Percentiles rank a stretch among this genome's conserved stretches.
Conservation (phyloP, 768 basidiomycete genomes). For the Tubosaeta sp. region DNA sequence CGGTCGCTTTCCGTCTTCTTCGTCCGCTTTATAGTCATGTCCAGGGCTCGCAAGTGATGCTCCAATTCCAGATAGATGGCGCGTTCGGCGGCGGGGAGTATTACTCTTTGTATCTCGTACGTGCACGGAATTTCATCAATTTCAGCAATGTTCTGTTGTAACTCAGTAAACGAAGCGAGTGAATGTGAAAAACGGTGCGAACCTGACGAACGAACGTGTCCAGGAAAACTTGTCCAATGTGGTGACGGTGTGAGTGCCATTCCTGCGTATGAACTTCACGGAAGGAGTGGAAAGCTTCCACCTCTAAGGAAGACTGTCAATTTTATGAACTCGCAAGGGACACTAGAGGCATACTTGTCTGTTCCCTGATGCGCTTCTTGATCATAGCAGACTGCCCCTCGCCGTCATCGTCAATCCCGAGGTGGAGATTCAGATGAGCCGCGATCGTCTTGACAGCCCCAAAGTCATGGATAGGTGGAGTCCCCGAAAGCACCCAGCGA, state of each 20-base stretch:
- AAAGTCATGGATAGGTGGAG: slow-evolving; percentile 90
- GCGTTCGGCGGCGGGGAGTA: slow-evolving; percentile 87
- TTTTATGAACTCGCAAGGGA: neutral
- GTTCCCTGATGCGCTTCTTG: slow-evolving; percentile 78
- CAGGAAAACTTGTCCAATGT: slow-evolving; percentile 76
- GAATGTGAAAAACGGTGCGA: slow-evolving; percentile 12
- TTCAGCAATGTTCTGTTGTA: slow-evolving; percentile 81
- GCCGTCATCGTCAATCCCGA: slow-evolving; percentile 86
- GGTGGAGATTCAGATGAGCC: slow-evolving; percentile 82
- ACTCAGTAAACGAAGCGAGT: slow-evolving; percentile 10
- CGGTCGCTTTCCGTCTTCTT: slow-evolving; percentile 75
- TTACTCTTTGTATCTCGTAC: slow-evolving; percentile 55
- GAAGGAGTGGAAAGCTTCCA: slow-evolving; percentile 95
- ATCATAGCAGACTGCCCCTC: slow-evolving; percentile 72
- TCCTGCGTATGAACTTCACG: slow-evolving; percentile 87
- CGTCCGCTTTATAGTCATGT: slow-evolving; percentile 70
- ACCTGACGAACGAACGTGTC: slow-evolving; percentile 85
- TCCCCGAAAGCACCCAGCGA: slow-evolving; percentile 96
- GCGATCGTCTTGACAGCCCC: slow-evolving; percentile 87
- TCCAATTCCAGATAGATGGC: slow-evolving; percentile 94
- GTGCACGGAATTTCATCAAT: slow-evolving; percentile 92
- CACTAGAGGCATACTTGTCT: slow-evolving; percentile 57
- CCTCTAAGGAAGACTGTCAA: slow-evolving; percentile 46
- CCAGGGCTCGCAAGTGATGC: slow-evolving; percentile 85
- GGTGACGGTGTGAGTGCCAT: slow-evolving; percentile 88